Evolutionary conservation across 2,329 filamentous ascomycete genomes (phyloP), one percentile per base, ranked within the genome.

Genomic region (Colletotrichum simmondsii): DNA sequence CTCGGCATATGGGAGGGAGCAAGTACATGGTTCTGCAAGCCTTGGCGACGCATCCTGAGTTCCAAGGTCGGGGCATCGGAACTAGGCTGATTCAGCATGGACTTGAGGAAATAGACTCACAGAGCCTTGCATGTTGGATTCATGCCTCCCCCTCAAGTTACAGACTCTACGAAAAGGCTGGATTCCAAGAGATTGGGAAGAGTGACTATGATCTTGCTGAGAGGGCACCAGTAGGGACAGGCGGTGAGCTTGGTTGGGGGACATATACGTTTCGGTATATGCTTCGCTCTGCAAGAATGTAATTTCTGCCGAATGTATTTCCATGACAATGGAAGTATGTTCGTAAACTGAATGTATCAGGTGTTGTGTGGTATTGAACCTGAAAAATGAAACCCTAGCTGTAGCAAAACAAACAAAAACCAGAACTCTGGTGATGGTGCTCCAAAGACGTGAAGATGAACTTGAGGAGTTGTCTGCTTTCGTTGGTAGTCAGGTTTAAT

Each of bases 131-230:
- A 4, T 72, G 70, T 8, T 69, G 65, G 70, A 56, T 69, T 2
- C 70, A 69, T 5, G 70, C 59, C 19, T 72, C 54, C 8, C 65
- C 65, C 19, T 32, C 54, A 6, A 72, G 70, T 46, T 35, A 56
- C 22, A 22, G 2, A 7, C 2, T 70, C 14, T 72, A 72, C 26
- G 70, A 26, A 14, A 64, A 28, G 53, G 42, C 12, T 8, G 70
- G 65, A 0, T 72, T 69, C 24, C 5, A 49, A 24, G 70, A 65
- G 54, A 46, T 60, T 14, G 70, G 42, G 24, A 72, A 37, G 60
- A 61, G 60, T n/a, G 66, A 60, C 5, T 72, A 70, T 24, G 59
- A 72, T 24, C 22, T 70, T 11, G 70, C 53, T 5, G 26, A 65
- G 12, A 60, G 54, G 65, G 60, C 66, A 14, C 46, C 70, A 7